Conservation (phyloP, 768 basidiomycete species). For the Amylocystis lapponica region DNA sequence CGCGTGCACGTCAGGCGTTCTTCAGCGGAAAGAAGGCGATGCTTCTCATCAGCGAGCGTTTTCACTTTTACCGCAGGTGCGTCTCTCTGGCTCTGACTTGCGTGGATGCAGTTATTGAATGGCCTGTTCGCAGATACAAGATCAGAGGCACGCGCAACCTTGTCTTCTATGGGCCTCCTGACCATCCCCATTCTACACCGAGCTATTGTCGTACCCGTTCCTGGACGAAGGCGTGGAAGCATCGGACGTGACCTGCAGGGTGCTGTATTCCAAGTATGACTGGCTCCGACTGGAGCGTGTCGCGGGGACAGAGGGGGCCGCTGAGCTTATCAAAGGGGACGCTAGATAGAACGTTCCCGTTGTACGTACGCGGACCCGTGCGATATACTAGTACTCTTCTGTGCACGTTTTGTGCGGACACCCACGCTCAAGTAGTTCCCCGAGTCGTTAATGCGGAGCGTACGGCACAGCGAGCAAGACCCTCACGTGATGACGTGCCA, state of each 20-base stretch:
- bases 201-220: constrained; percentile 87
- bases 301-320: constrained; percentile 42
- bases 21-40: constrained; percentile 84
- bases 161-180: constrained; percentile 89
- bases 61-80: constrained; percentile 92
- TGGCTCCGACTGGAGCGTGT: constrained; percentile 85
- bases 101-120: too few relatives aligned
- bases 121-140: constrained; percentile 59
- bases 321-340: constrained; percentile 26
- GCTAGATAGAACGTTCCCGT: too few relatives aligned
- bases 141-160: constrained; percentile 89
- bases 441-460: too few relatives aligned
- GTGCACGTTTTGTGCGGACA: too few relatives aligned
- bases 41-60: constrained; percentile 91
- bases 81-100: constrained; percentile 10
- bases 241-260: constrained; percentile 75
- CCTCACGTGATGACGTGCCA: too few relatives aligned
- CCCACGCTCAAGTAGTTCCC: too few relatives aligned
- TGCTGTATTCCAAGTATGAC: constrained; percentile 87
- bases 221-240: constrained; percentile 83
- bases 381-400: too few relatives aligned
- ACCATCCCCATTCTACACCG: constrained; percentile 89
- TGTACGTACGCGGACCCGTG: too few relatives aligned
- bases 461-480: too few relatives aligned
- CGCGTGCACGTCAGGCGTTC: constrained; percentile 88